A percentile compares a stretch with the other conserved stretches of the same genome.
Evolutionary conservation across 2,329 filamentous ascomycete species (phyloP).

Genomic region (Bertia moriformis): DNA sequence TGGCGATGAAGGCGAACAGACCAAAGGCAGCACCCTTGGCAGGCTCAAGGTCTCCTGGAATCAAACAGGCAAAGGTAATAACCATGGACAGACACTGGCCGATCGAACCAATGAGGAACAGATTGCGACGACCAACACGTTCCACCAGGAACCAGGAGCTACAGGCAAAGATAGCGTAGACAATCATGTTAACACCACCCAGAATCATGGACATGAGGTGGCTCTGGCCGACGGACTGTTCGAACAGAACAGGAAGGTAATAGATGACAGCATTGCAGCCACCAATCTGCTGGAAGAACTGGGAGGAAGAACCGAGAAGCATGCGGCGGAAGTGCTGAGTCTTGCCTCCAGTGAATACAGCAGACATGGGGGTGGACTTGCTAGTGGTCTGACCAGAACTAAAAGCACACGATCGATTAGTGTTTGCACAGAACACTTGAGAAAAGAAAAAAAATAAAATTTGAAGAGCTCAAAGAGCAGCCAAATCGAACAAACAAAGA

Average conservation of each 20-base stretch:
- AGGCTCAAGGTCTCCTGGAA: conserved; percentile 30
- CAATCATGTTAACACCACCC: conserved; percentile 37
- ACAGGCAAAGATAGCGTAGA: conserved; percentile 41
- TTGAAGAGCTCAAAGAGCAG: no score
- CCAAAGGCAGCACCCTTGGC: conserved; percentile 56
- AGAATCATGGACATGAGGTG: conserved; percentile 34
- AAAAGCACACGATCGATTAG: conserved; percentile 7
- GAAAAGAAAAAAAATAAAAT: conserved; percentile 12
- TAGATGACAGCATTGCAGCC: conserved; percentile 46
- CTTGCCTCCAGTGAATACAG: conserved; percentile 45
- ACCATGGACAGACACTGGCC: conserved; percentile 43
- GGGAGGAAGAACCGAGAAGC: conserved; percentile 23
- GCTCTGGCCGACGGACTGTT: conserved; percentile 20
- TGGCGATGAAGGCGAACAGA: conserved; percentile 53
- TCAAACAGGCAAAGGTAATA: conserved; percentile 45
- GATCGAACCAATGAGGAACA: conserved; percentile 36
- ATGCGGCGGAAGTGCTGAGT: neutral
- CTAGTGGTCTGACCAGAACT: conserved; percentile 27
- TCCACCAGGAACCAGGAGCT: conserved; percentile 39
- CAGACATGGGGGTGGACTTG: conserved; percentile 37
- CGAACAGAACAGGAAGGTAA: conserved; percentile 45
- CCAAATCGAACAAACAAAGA: conserved; percentile 3
- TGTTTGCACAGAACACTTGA: conserved; percentile 4
- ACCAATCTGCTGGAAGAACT: conserved; percentile 48
- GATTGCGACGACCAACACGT: conserved; percentile 26